Conservation (phyloP, 768 basidiomycete species). For the Mycena albidolilacea region DNA sequence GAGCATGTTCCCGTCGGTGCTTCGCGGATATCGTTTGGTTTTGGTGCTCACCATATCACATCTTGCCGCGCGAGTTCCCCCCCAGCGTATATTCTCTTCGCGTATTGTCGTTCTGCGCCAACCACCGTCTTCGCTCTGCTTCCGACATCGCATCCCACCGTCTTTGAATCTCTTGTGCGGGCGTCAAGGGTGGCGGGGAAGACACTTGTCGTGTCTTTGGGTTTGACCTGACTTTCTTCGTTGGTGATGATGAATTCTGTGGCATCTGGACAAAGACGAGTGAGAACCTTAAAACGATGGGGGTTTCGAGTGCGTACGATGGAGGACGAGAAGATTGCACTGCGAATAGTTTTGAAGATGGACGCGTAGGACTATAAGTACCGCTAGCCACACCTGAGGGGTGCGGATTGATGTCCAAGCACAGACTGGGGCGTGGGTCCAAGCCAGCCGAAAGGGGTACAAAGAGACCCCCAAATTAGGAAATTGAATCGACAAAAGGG, state of each 20-base stretch:
- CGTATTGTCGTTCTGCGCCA: conserved; percentile 60
- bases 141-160: conserved; percentile 77
- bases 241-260: conserved; percentile 50
- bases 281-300: conserved; percentile 16
- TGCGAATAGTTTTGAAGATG: conserved; percentile 23
- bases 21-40: conserved; percentile 29
- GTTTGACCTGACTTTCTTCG: conserved; percentile 46
- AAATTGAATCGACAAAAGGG: neutral
- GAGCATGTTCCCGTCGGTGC: conserved; percentile 9
- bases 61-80: conserved; percentile 60
- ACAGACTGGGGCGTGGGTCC: neutral
- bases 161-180: conserved; percentile 76
- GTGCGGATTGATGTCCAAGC: conserved; percentile 24
- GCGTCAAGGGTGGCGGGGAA: conserved; percentile 56
- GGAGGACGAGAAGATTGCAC: neutral
- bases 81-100: conserved; percentile 64
- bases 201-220: conserved; percentile 39
- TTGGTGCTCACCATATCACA: conserved; percentile 54
- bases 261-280: conserved; percentile 54
- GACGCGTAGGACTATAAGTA: conserved; percentile 29
- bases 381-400: conserved; percentile 31
- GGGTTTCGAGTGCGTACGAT: conserved; percentile 19
- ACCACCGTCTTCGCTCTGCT: conserved; percentile 74
- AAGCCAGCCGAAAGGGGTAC: neutral
- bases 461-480: conserved; percentile 15